Percentiles rank a stretch among this genome's conserved stretches.
Conservation (phyloP, 257 asterid genomes). For the Eucommia ulmoides region DNA sequence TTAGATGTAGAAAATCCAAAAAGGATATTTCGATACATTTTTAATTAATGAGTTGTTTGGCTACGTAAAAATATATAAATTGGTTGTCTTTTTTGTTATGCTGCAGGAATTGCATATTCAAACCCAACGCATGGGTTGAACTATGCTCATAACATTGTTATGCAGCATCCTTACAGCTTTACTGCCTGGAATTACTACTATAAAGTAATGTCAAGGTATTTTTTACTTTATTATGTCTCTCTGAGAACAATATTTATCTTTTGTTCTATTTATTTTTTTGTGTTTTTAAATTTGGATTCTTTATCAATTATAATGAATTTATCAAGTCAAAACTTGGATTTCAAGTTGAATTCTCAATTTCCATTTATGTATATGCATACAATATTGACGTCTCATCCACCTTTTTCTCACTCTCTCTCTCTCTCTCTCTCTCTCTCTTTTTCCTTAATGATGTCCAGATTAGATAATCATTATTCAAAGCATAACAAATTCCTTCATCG, state of each 20-base stretch:
- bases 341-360: too few species aligned
- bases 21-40: too few species aligned
- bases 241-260: too few species aligned
- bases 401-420: too few species aligned
- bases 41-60: not conserved
- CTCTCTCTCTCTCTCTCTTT: slow-evolving; percentile 8
- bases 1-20: too few species aligned
- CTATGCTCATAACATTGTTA: slow-evolving; percentile 47
- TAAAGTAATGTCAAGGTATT: slow-evolving; percentile 55
- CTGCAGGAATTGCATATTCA: slow-evolving; percentile 48
- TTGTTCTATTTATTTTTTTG: too few species aligned
- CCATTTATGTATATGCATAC: too few species aligned
- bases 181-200: slow-evolving; percentile 90
- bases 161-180: slow-evolving; percentile 59
- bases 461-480: slow-evolving; percentile 27
- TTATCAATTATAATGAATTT: too few species aligned
- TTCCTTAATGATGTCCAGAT: slow-evolving; percentile 19
- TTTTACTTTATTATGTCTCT: too few species aligned
- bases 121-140: slow-evolving; percentile 74
- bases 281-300: too few species aligned
- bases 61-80: slow-evolving; percentile 6
- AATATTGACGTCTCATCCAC: too few species aligned
- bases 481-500: slow-evolving; percentile 37
- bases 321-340: too few species aligned
- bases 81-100: slow-evolving; percentile 8